These are phyloP conservation scores for Curvularia hawaiiensis DNA, from an alignment of 2,329 filamentous ascomycete species.

Conservation along the genomic window DNA sequence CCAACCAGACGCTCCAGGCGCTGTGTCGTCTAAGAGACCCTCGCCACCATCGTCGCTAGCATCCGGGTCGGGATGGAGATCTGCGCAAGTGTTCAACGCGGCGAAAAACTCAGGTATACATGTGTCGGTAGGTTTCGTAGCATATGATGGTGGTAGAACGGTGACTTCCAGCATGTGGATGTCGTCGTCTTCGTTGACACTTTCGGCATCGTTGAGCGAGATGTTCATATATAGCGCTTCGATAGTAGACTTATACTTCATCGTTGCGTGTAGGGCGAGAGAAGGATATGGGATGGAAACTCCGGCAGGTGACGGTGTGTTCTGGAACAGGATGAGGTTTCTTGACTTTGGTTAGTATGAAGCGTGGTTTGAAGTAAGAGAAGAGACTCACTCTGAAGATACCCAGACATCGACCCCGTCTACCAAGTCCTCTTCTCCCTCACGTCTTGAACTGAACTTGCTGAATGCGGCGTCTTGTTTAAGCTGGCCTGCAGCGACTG, in stretches of 20 bases:
- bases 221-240: slow-evolving; percentile 47
- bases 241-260: slow-evolving; percentile 55
- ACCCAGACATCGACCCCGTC: slow-evolving; percentile 55
- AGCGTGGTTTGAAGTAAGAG: neutral
- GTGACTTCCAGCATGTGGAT: slow-evolving; percentile 71
- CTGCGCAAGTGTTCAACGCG: slow-evolving; percentile 75
- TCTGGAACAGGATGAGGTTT: slow-evolving; percentile 70
- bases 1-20: slow-evolving; percentile 78
- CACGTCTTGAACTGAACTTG: slow-evolving; percentile 47
- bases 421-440: slow-evolving; percentile 39
- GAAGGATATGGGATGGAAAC: slow-evolving; percentile 74
- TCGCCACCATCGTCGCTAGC: slow-evolving; percentile 64
- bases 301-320: slow-evolving; percentile 58
- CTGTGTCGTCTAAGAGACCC: slow-evolving; percentile 52
- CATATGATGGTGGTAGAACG: slow-evolving; percentile 58
- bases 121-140: slow-evolving; percentile 30
- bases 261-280: slow-evolving; percentile 77
- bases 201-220: slow-evolving; percentile 57
- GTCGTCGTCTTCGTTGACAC: slow-evolving; percentile 64
- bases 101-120: slow-evolving; percentile 63
- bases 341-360: slow-evolving; percentile 14
- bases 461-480: slow-evolving; percentile 54
- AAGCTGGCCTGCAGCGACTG: slow-evolving; percentile 61
- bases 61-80: slow-evolving; percentile 75
- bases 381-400: slow-evolving; percentile 48